phyloP scores from a whole-genome alignment of 2,329 filamentous ascomycete genomes.

The Emergomyces africanus region DNA sequence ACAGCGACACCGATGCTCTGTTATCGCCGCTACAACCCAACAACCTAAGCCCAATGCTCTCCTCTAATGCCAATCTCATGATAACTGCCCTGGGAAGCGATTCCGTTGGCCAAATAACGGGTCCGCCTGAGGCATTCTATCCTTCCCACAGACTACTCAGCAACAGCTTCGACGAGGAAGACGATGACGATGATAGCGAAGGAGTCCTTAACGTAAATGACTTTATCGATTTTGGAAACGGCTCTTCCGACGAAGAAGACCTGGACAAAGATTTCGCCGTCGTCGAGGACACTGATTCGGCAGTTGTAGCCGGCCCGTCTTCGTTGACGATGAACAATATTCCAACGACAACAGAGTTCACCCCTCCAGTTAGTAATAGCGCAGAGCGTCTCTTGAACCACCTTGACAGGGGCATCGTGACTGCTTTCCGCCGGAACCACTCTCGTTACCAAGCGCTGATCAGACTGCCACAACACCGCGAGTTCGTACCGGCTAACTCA shows the following conservation, averaged over 20 bases:
- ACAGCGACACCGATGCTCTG: slow-evolving; percentile 33
- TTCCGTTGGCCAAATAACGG: slow-evolving; percentile 50
- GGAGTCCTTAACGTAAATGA: slow-evolving; percentile 53
- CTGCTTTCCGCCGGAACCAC: slow-evolving; percentile 58
- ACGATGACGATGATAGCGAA: slow-evolving; percentile 53
- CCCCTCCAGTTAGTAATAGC: slow-evolving; percentile 3
- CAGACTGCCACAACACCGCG: slow-evolving; percentile 34
- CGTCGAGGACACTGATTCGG: slow-evolving; percentile 30
- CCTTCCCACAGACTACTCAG: slow-evolving; percentile 46
- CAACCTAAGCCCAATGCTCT: slow-evolving; percentile 43
- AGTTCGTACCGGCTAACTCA: slow-evolving; percentile 34
- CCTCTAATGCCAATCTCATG: slow-evolving; percentile 63
- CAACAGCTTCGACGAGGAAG: slow-evolving; percentile 47
- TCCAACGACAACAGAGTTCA: slow-evolving; percentile 1
- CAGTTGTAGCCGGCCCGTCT: slow-evolving; percentile 36
- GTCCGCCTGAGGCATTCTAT: slow-evolving; percentile 64
- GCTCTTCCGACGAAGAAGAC: slow-evolving; percentile 47
- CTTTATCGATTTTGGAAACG: slow-evolving; percentile 55
- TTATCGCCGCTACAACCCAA: slow-evolving; percentile 25
- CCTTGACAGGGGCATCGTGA: slow-evolving; percentile 58
- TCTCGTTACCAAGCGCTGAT: slow-evolving; percentile 37
- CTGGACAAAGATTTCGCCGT: slow-evolving; percentile 38
- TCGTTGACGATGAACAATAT: background rate
- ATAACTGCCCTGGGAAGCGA: slow-evolving; percentile 54
- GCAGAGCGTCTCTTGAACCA: slow-evolving; percentile 48